Conservation (phyloP, 2,329 filamentous ascomycete genomes). For the Thielaviopsis punctulata region DNA sequence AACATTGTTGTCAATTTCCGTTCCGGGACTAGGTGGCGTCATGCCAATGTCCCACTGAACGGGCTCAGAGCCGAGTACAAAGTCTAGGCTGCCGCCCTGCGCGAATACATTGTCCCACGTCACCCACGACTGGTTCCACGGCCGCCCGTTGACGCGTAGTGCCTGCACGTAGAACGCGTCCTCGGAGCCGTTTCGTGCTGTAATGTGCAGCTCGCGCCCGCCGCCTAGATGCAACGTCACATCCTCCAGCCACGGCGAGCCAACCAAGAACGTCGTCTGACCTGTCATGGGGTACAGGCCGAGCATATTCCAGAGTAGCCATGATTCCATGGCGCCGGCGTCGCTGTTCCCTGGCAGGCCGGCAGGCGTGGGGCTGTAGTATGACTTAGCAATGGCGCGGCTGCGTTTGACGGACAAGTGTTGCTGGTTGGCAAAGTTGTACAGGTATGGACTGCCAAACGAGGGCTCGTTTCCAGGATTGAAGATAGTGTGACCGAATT, state of each 20-base stretch:
- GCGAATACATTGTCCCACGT: conserved; percentile 49
- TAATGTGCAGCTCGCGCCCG: conserved; percentile 37
- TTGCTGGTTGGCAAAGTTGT: conserved; percentile 48
- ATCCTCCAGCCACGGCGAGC: conserved; percentile 44
- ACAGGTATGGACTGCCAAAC: conserved; percentile 52
- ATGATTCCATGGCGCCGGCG: conserved; percentile 56
- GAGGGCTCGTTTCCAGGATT: conserved; percentile 51
- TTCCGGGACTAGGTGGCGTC: conserved; percentile 39
- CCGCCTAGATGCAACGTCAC: conserved; percentile 40
- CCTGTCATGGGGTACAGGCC: conserved; percentile 52
- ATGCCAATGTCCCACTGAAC: conserved; percentile 40
- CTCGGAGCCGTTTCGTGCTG: conserved; percentile 20
- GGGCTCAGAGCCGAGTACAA: conserved; percentile 38
- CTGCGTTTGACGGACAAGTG: conserved; percentile 41
- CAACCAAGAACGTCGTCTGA: conserved; percentile 49
- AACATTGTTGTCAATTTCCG: not conserved
- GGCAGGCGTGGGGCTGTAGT: conserved; percentile 34
- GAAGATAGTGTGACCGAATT: conserved; percentile 40
- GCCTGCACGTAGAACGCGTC: conserved; percentile 45
- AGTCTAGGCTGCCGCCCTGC: conserved; percentile 44
- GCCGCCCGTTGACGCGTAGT: conserved; percentile 44
- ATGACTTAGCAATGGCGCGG: conserved; percentile 39
- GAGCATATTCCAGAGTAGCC: conserved; percentile 52
- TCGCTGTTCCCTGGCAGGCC: conserved; percentile 56
- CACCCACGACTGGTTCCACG: conserved; percentile 48